Percentiles rank a stretch among this genome's conserved stretches.
Conservation (phyloP, 139 green algal species). For the Closterium sp. region DNA sequence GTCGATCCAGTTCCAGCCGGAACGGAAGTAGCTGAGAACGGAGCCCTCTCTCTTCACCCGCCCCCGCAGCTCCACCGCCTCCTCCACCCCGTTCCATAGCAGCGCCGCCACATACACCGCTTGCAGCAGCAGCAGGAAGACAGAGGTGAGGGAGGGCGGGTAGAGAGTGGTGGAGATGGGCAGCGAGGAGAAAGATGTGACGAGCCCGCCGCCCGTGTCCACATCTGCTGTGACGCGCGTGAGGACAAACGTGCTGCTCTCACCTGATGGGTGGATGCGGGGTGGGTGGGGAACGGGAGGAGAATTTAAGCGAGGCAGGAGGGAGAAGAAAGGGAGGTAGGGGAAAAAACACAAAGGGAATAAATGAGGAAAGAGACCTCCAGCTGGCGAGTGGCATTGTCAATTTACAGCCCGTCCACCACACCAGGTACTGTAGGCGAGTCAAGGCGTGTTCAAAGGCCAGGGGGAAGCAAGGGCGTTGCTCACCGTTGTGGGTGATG, state of each 20-base stretch:
- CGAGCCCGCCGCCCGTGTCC: not conserved
- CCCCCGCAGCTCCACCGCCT: conserved; percentile 13
- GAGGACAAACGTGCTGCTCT: not conserved
- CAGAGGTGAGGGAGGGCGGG: conserved; percentile 26
- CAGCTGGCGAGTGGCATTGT: too few relatives aligned
- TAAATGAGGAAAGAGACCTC: too few relatives aligned
- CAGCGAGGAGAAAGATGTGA: not conserved
- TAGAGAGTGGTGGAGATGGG: not conserved
- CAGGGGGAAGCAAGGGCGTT: conserved; percentile 10
- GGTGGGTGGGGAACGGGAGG: too few relatives aligned
- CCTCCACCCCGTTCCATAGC: conserved; percentile 31
- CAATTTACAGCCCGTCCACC: too few relatives aligned
- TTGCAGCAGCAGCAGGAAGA: conserved; percentile 60
- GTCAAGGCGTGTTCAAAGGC: conserved; percentile 34
- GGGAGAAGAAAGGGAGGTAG: not conserved
- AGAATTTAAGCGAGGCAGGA: too few relatives aligned
- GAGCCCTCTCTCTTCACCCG: conserved; percentile 8
- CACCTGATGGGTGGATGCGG: not conserved
- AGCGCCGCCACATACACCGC: conserved; percentile 67
- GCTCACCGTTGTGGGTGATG: conserved; percentile 78
- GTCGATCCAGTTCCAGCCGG: conserved; percentile 72
- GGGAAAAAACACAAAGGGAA: too few relatives aligned
- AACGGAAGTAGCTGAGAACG: conserved; percentile 56
- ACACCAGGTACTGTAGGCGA: too few relatives aligned
- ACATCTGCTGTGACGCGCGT: not conserved